Conservation (phyloP, 345 rosid genomes). For the Acer campestre region DNA sequence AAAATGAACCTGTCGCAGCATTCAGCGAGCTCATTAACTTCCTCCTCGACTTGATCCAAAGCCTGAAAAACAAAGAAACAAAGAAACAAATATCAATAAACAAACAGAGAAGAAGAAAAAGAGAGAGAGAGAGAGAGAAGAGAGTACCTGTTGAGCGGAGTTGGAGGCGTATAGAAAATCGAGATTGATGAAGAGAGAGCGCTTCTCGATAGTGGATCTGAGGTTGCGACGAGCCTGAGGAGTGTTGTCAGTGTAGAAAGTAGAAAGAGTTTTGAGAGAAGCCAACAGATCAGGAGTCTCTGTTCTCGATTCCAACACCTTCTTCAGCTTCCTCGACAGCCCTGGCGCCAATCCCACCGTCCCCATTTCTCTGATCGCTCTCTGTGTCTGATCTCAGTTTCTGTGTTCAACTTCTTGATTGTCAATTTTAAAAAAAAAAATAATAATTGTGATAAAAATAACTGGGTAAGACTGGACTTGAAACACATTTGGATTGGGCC, state of each 20-base stretch:
- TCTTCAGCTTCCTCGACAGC: conserved; percentile 87
- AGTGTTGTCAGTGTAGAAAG: conserved; percentile 81
- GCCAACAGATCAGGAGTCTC: conserved; percentile 83
- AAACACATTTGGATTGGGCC: not conserved
- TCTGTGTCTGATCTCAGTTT: not conserved
- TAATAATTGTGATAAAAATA: too few species aligned
- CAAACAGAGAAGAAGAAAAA: not conserved
- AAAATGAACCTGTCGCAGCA: conserved; percentile 76
- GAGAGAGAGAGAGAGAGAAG: not conserved
- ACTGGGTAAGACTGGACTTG: too few species aligned
- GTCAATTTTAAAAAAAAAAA: not conserved
- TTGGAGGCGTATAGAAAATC: conserved; percentile 80
- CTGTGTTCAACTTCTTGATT: not conserved
- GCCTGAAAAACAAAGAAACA: conserved; percentile 39
- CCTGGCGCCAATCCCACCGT: conserved; percentile 91
- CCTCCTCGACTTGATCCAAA: conserved; percentile 92
- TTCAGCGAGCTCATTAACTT: conserved; percentile 83
- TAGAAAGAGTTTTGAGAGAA: conserved; percentile 81
- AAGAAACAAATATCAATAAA: not conserved
- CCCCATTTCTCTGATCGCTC: conserved; percentile 26
- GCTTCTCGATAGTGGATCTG: conserved; percentile 96
- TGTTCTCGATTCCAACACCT: conserved; percentile 87
- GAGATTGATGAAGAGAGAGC: conserved; percentile 78
- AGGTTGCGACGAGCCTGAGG: conserved; percentile 92
- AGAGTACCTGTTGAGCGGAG: conserved; percentile 60